Evolutionary conservation across 2,329 filamentous ascomycete genomes (phyloP), one percentile per base, ranked within the genome.

Genomic region (Aspergillus caelatus): DNA sequence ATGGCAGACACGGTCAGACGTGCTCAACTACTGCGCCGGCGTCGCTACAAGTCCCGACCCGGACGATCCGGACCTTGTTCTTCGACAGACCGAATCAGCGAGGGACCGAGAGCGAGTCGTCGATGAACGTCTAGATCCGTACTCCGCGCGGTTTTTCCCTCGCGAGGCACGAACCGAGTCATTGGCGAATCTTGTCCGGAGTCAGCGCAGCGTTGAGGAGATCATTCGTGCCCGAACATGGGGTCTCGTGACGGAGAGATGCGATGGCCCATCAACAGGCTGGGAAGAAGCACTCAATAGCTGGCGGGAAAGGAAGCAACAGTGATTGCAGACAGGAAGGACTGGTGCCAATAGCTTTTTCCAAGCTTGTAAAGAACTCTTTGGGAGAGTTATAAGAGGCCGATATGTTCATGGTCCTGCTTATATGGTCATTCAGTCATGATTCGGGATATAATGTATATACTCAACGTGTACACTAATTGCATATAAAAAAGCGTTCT

Each of bases 111-210:
- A 94, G 72, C 83, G 88, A 58, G 84, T 94, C 0, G 89, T 98
- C 5, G 88, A 98, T 75, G 95, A 98, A 79, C 84, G 95, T 61
- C 77, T 97, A 63, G 95, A 99, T 80, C 95, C 95, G 2, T 99
- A 99, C 75, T 94, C 91, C 11, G 91, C 84, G 8, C 84, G 94
- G 28, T 96, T 92, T 76, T 94, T 94, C 89, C 78, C 78, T 8
- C 72, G 71, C 21, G 93, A 98, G 79, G 85, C 91, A 16, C 85
- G 93, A 67, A 95, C 93, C 0, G 91, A 97, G 79, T 86, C 85
- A 56, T 77, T 99, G 65, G 93, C 93, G 11, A 84, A 56, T 89
- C 85, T 68, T 82, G 94, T 77, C 82, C 85, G 64, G 84, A 92
- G 75, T 84, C 87, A 75, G 88, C 96, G 77, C 88, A 93, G 36